Evolutionary conservation across 2,329 filamentous ascomycete species (phyloP).

Genomic region (Aspergillus phoenicis): DNA sequence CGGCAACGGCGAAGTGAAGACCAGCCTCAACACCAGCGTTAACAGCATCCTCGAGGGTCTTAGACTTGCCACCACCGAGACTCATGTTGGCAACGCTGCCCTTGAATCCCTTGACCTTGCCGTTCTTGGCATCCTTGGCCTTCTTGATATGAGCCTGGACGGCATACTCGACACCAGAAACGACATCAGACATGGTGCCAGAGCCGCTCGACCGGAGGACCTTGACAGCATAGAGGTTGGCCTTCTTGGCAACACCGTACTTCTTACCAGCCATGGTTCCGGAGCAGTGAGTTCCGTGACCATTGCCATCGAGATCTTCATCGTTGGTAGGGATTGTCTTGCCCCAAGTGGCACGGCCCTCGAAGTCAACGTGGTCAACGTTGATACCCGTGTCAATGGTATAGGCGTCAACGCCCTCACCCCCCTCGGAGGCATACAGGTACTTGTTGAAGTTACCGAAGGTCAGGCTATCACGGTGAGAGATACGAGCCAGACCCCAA

Average conservation of each 20-base stretch:
- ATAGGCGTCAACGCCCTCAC: conserved; percentile 98
- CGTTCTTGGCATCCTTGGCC: conserved; percentile 75
- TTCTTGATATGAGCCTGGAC: conserved; percentile 77
- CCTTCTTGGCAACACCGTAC: conserved; percentile 99
- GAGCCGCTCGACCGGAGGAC: conserved; percentile 96
- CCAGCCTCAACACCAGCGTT: conserved; percentile 90
- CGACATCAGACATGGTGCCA: conserved; percentile 97
- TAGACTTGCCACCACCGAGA: conserved; percentile 95
- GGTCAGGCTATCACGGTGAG: conserved; percentile 81
- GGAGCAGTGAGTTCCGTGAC: conserved; percentile 98
- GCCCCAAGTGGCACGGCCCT: conserved; percentile 93
- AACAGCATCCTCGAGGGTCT: conserved; percentile 85
- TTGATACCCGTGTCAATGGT: conserved; percentile 99
- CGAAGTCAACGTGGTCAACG: conserved; percentile 90
- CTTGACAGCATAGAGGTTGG: conserved; percentile 95
- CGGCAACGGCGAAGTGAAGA: conserved; percentile 96
- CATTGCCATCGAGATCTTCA: conserved; percentile 89
- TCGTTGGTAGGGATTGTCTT: conserved; percentile 90
- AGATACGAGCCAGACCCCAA: conserved; percentile 99
- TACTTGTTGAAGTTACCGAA: conserved; percentile 99
- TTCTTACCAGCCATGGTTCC: conserved; percentile 97
- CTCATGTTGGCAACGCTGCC: conserved; percentile 99
- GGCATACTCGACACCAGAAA: conserved; percentile 97
- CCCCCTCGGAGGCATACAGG: conserved; percentile 83
- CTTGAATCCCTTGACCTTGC: conserved; percentile 96